Conservation (phyloP, 805 yeast genomes). For the Candida hungchunana region DNA sequence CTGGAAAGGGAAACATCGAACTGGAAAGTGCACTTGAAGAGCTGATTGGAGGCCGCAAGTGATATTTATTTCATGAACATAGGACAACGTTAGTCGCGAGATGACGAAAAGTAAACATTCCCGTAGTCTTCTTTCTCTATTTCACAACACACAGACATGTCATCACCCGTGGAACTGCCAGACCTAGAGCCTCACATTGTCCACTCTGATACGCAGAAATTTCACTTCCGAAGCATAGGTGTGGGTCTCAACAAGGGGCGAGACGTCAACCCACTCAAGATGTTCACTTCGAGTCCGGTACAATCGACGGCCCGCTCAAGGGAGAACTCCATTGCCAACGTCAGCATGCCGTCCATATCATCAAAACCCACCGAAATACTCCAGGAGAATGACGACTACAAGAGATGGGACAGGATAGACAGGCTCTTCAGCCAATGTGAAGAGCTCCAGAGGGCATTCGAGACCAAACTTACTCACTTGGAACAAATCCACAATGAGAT, state of each 20-base stretch:
- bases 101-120: not conserved
- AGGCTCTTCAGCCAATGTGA: constrained; percentile 6
- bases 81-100: no score
- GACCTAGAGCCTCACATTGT: no score
- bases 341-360: no score
- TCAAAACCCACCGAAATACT: no score
- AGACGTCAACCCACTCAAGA: constrained; percentile 4
- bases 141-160: no score
- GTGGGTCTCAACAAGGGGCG: constrained; percentile 7
- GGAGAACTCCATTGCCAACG: no score
- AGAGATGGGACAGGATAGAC: constrained; percentile 3
- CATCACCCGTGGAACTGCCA: no score
- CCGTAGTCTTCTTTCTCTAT: not conserved
- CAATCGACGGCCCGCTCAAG: no score
- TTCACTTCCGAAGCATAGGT: constrained; percentile 4
- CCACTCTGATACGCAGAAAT: not conserved
- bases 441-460: constrained; percentile 3
- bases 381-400: not conserved
- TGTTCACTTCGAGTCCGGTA: constrained; percentile 5
- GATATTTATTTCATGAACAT: no score
- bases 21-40: constrained; percentile 18
- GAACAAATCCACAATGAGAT: constrained; percentile 6
- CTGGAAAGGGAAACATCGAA: constrained; percentile 8
- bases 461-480: constrained; percentile 3
- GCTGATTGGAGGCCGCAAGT: constrained; percentile 3